Evolutionary conservation across 2,329 filamentous ascomycete species (phyloP).

Genomic region (Fusarium pilosicola): DNA sequence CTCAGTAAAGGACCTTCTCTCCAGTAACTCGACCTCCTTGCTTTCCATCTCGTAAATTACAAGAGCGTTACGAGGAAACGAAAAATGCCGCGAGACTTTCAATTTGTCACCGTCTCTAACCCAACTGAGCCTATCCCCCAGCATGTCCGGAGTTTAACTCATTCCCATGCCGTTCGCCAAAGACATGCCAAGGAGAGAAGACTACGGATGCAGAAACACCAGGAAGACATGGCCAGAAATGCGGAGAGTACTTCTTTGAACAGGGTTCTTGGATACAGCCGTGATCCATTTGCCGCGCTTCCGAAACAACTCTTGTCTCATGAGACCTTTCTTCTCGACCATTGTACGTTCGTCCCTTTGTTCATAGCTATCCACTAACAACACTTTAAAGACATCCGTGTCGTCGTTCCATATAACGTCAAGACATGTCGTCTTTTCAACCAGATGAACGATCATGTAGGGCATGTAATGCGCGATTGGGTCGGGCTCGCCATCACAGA

Average conservation of each 20-base stretch:
- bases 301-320: not conserved
- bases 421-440: not conserved
- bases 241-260: not conserved
- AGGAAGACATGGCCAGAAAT: not conserved
- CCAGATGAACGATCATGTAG: not conserved
- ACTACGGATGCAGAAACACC: not conserved
- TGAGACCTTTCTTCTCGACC: constrained; percentile 6
- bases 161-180: constrained; percentile 5
- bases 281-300: not conserved
- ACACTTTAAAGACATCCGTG: not conserved
- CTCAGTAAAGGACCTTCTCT: not conserved
- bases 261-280: not conserved
- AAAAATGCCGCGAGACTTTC: not conserved
- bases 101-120: constrained; percentile 12
- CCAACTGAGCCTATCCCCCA: not conserved
- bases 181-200: constrained; percentile 17
- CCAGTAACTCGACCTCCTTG: not conserved
- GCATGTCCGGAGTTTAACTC: not conserved
- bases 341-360: not conserved
- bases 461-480: constrained; percentile 3
- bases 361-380: not conserved
- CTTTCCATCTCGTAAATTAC: not conserved
- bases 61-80: not conserved
- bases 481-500: constrained; percentile 13
- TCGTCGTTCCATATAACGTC: not conserved